A percentile compares a stretch with the other conserved stretches of the same genome.
Evolutionary conservation across 139 green algal genomes (phyloP).

Genomic region (Spirogloea muscicola): DNA sequence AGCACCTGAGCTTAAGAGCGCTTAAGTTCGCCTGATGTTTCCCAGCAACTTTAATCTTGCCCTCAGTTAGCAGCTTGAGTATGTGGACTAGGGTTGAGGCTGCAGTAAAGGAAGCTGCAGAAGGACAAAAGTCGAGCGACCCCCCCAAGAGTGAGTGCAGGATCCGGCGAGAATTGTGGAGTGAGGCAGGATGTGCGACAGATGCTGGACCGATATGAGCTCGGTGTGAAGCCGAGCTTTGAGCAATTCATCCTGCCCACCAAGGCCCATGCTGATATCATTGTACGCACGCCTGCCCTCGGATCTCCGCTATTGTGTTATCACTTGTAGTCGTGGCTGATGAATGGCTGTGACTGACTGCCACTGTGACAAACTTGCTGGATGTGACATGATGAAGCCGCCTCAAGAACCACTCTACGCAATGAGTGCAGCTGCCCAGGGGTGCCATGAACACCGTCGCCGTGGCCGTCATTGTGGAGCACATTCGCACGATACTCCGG

Average conservation of each 20-base stretch:
- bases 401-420: not conserved
- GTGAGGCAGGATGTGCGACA: conserved; percentile 13
- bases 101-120: too few relatives aligned
- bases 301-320: not conserved
- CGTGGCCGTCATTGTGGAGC: conserved; percentile 92
- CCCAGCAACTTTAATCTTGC: too few relatives aligned
- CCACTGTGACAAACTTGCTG: too few relatives aligned
- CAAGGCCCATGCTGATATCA: conserved; percentile 80
- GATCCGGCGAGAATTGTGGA: conserved; percentile 29
- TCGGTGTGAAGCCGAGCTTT: conserved; percentile 75
- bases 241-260: conserved; percentile 80
- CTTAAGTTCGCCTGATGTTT: too few relatives aligned
- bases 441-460: conserved; percentile 69
- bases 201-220: conserved; percentile 24
- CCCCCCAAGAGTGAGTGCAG: not conserved
- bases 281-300: conserved; percentile 51
- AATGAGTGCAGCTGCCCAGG: conserved; percentile 70
- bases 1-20: too few relatives aligned
- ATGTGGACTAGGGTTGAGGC: too few relatives aligned
- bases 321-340: not conserved
- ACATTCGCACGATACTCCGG: conserved; percentile 61
- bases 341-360: too few relatives aligned
- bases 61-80: too few relatives aligned
- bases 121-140: not conserved
- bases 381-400: not conserved